Evolutionary conservation across 129 eudicot species (phyloP).

Genomic region (Ambrosia trifida): DNA sequence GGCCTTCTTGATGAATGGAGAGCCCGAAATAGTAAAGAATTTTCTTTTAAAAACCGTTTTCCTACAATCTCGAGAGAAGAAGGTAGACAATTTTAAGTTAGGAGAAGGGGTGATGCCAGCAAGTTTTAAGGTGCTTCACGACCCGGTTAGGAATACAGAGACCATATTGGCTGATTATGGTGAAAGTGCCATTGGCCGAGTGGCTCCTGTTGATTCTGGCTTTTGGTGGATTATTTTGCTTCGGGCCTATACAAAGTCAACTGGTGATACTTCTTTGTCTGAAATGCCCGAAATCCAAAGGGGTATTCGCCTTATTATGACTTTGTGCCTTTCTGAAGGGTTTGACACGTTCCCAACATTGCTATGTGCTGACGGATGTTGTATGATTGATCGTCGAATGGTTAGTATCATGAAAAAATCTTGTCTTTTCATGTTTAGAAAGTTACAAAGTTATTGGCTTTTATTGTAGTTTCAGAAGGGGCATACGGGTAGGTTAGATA

Average conservation of each 20-base stretch:
- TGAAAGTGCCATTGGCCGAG: constrained; percentile 97
- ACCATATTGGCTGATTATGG: constrained; percentile 91
- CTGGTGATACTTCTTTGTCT: constrained; percentile 83
- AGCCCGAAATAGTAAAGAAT: constrained; percentile 85
- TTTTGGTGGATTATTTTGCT: constrained; percentile 98
- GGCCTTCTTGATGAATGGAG: constrained; percentile 96
- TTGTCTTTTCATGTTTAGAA: background rate
- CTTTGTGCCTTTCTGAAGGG: constrained; percentile 88
- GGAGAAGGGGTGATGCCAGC: constrained; percentile 99
- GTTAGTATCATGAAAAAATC: constrained; percentile 35
- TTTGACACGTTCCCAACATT: constrained; percentile 95
- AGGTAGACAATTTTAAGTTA: constrained; percentile 78
- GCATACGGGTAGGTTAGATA: background rate
- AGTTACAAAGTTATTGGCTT: background rate
- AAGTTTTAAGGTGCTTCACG: constrained; percentile 89
- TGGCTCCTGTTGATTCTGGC: constrained; percentile 98
- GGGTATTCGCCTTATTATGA: constrained; percentile 83
- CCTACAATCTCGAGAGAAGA: constrained; percentile 92
- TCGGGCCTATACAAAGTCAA: constrained; percentile 90
- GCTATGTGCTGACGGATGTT: constrained; percentile 92
- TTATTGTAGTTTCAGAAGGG: background rate
- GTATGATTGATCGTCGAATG: constrained; percentile 97
- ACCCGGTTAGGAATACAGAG: constrained; percentile 69
- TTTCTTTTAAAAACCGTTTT: constrained; percentile 76
- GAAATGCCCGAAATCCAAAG: constrained; percentile 80